These are phyloP conservation scores for Phaffomyces antillensis DNA, from an alignment of 805 yeast genomes.

Conservation along the genomic window DNA sequence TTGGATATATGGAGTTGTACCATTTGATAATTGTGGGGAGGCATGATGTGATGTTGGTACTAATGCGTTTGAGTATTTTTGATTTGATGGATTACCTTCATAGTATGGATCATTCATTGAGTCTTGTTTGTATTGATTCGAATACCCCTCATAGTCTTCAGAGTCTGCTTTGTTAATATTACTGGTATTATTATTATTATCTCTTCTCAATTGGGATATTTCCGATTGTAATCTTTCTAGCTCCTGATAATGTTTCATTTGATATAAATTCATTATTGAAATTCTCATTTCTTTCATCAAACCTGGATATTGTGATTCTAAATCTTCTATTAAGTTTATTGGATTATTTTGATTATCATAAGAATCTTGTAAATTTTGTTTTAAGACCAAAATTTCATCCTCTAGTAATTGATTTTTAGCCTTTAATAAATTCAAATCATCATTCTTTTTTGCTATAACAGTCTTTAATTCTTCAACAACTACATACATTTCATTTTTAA, in stretches of 20 bases:
- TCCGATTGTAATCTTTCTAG: slow-evolving; percentile 2
- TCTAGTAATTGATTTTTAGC: neutral
- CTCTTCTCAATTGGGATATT: neutral
- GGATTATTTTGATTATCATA: neutral
- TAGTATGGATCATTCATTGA: too few species aligned
- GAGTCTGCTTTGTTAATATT: neutral
- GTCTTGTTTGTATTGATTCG: neutral
- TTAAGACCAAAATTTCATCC: neutral
- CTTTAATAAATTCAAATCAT: neutral
- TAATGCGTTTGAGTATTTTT: too few species aligned
- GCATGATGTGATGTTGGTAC: too few species aligned
- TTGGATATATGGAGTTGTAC: too few species aligned
- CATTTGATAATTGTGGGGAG: too few species aligned
- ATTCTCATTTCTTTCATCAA: slow-evolving; percentile 3
- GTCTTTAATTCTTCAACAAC: neutral
- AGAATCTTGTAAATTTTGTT: neutral
- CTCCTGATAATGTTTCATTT: slow-evolving; percentile 2
- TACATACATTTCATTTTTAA: neutral
- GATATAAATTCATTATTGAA: slow-evolving; percentile 5
- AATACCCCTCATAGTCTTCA: neutral
- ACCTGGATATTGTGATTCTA: slow-evolving; percentile 7
- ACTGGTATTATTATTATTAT: neutral
- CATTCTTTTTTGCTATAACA: neutral
- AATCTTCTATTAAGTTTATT: neutral
- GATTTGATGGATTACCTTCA: too few species aligned